Conservation (phyloP, 805 yeast species). For the Myxozyma vanderwaltii region DNA sequence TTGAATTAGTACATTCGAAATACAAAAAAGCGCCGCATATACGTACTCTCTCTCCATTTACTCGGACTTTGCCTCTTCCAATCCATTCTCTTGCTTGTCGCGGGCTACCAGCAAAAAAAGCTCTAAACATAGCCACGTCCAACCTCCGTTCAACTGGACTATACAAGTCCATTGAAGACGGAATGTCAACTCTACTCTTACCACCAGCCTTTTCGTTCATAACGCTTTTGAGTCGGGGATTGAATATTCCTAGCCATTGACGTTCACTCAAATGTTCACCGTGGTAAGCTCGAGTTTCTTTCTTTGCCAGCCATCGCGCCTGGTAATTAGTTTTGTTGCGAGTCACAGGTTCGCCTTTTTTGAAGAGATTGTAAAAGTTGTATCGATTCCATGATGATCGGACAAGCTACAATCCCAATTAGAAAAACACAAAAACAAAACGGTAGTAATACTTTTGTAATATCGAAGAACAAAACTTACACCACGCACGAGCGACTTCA, state of each 20-base stretch:
- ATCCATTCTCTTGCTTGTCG: constrained; percentile 93
- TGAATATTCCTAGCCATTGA: constrained; percentile 73
- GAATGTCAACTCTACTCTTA: constrained; percentile 51
- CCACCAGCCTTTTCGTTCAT: constrained; percentile 21
- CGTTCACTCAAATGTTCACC: constrained; percentile 90
- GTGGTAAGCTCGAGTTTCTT: constrained; percentile 91
- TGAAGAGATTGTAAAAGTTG: constrained; percentile 84
- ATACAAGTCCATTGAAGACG: constrained; percentile 83
- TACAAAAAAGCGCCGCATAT: not conserved
- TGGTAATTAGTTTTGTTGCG: constrained; percentile 75
- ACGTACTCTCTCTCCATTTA: constrained; percentile 58
- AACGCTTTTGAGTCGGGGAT: constrained; percentile 60
- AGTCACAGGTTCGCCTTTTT: constrained; percentile 56
- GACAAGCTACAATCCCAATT: constrained; percentile 42
- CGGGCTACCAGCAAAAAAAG: constrained; percentile 89
- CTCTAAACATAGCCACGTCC: constrained; percentile 86
- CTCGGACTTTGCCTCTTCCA: constrained; percentile 75
- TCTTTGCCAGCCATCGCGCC: constrained; percentile 89
- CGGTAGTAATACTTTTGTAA: too few relatives aligned
- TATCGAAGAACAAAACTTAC: constrained; percentile 14
- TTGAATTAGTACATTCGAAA: not conserved
- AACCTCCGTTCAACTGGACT: constrained; percentile 86
- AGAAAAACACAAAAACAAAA: too few relatives aligned
- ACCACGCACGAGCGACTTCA: constrained; percentile 28
- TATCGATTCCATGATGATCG: constrained; percentile 91